These are phyloP conservation scores for Omphalotus olearius DNA, from an alignment of 1,284 basidiomycete genomes.

Conservation along the genomic window DNA sequence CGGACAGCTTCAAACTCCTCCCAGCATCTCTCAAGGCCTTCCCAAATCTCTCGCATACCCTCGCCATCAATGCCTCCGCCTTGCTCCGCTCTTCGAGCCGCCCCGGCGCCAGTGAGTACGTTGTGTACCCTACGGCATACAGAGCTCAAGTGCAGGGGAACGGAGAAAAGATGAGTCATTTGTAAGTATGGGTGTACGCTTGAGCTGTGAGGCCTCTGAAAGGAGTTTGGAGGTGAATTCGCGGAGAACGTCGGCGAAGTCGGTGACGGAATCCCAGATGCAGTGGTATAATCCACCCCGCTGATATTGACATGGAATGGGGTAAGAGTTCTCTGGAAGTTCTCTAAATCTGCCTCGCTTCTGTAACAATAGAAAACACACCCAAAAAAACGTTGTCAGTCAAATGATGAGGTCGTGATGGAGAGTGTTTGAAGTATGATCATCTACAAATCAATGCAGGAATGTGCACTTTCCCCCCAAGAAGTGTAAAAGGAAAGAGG, in stretches of 20 bases:
- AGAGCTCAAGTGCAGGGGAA: constrained; percentile 65
- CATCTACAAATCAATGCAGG: no score
- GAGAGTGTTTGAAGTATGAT: neutral
- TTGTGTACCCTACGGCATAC: constrained; percentile 75
- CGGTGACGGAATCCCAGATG: constrained; percentile 28
- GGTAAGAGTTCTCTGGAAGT: constrained; percentile 65
- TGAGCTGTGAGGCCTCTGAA: constrained; percentile 5
- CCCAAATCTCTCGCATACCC: constrained; percentile 71
- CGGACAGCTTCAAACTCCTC: constrained; percentile 72
- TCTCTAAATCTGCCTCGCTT: constrained; percentile 62
- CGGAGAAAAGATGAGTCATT: constrained; percentile 38
- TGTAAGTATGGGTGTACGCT: constrained; percentile 22
- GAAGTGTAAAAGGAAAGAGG: constrained; percentile 8
- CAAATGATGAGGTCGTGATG: neutral
- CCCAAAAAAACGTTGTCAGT: constrained; percentile 7
- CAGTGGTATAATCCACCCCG: constrained; percentile 23
- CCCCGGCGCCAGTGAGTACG: constrained; percentile 70
- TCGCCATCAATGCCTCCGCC: constrained; percentile 52
- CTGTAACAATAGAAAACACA: constrained; percentile 25
- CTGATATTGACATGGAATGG: constrained; percentile 26
- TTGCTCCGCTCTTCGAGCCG: constrained; percentile 50
- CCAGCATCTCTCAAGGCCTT: constrained; percentile 76
- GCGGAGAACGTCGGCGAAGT: constrained; percentile 24
- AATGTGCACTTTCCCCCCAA: neutral
- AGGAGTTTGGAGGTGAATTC: neutral